Conservation (phyloP, 768 basidiomycete species). For the Russula sp. region DNA sequence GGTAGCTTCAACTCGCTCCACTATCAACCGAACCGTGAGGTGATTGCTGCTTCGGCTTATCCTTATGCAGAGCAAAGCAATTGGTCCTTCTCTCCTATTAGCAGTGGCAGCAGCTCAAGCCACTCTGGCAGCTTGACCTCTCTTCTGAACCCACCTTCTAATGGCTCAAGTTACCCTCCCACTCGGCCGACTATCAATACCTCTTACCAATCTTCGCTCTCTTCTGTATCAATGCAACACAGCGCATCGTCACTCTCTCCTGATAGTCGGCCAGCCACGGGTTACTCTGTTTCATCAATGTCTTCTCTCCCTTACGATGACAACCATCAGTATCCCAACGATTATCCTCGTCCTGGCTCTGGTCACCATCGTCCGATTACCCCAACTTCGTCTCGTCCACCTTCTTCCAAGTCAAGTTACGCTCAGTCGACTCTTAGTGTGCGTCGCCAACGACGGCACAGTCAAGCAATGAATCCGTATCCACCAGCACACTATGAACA, state of each 20-base stretch:
- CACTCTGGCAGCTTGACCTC: constrained; percentile 77
- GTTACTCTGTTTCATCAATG: constrained; percentile 82
- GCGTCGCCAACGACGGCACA: constrained; percentile 72
- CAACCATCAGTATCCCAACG: constrained; percentile 40
- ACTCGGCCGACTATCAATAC: constrained; percentile 67
- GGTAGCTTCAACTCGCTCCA: constrained; percentile 46
- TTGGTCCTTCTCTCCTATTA: constrained; percentile 46
- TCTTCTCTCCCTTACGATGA: constrained; percentile 60
- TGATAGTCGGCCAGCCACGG: constrained; percentile 81
- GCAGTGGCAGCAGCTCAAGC: constrained; percentile 53
- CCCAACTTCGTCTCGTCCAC: constrained; percentile 64
- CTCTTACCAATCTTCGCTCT: constrained; percentile 49
- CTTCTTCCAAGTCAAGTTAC: constrained; percentile 60
- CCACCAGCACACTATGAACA: constrained; percentile 77
- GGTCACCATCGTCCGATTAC: constrained; percentile 64
- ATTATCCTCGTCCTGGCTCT: constrained; percentile 73
- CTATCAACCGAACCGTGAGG: constrained; percentile 37
- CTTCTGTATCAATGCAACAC: constrained; percentile 49
- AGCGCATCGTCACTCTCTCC: constrained; percentile 73
- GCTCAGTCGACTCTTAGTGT: constrained; percentile 58
- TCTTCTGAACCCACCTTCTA: constrained; percentile 63
- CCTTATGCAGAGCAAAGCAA: constrained; percentile 59
- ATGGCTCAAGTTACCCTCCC: constrained; percentile 45
- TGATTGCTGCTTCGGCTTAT: constrained; percentile 56
- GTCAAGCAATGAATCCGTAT: constrained; percentile 85